A percentile compares a stretch with the other conserved stretches of the same genome.
phyloP scores from a whole-genome alignment of 129 eudicot species.

The Flaveria bidentis region DNA sequence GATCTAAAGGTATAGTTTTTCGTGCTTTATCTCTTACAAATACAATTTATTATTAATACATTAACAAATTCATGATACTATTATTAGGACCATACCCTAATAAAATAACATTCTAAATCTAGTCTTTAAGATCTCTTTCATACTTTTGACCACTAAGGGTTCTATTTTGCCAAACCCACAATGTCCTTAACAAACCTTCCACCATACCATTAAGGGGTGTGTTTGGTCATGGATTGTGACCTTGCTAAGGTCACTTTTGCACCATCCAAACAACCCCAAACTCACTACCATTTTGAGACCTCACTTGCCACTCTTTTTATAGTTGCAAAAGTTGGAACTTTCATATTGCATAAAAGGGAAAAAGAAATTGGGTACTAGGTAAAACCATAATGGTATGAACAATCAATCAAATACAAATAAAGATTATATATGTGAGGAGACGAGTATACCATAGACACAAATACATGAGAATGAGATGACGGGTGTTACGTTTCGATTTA shows the following conservation, averaged over 20 bases:
- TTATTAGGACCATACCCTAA: conserved; percentile 15
- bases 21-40: background rate
- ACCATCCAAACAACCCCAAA: conserved; percentile 34
- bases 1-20: background rate
- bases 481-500: no score
- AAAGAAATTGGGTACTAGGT: conserved; percentile 27
- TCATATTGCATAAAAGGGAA: conserved; percentile 29
- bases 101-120: conserved; percentile 34
- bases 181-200: conserved; percentile 37
- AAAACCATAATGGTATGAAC: background rate
- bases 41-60: background rate
- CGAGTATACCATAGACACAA: no score
- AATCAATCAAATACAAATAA: conserved; percentile 4
- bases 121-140: conserved; percentile 21
- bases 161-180: conserved; percentile 35
- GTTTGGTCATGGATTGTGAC: conserved; percentile 41
- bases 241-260: conserved; percentile 28
- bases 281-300: conserved; percentile 32
- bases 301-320: conserved; percentile 41
- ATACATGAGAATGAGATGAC: no score
- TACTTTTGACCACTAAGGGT: conserved; percentile 28
- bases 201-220: conserved; percentile 28
- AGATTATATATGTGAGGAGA: background rate
- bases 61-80: background rate
- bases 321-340: conserved; percentile 34